These are phyloP conservation scores for Chaetomiaceae sp. DNA, from an alignment of 2,329 filamentous ascomycete species.

Conservation along the genomic window DNA sequence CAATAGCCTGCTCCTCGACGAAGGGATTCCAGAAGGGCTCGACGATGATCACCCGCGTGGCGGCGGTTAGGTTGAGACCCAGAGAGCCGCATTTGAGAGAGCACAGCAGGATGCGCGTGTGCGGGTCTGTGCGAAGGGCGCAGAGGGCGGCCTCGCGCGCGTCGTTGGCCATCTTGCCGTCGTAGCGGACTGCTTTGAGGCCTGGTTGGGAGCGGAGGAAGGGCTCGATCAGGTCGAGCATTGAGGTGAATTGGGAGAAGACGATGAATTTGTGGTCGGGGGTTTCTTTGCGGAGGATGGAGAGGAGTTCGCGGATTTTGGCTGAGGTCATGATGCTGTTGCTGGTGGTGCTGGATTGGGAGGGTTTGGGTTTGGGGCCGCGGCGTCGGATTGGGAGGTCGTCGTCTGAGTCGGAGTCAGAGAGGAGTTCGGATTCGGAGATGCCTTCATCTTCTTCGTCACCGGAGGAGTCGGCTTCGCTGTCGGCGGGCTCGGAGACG, in stretches of 20 bases:
- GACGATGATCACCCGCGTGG: constrained; percentile 86
- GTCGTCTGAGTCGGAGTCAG: constrained; percentile 20
- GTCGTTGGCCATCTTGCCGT: constrained; percentile 93
- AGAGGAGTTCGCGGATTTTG: constrained; percentile 83
- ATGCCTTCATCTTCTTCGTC: constrained; percentile 14
- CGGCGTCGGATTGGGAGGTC: neutral
- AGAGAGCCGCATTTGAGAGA: constrained; percentile 90
- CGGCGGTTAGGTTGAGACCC: constrained; percentile 90
- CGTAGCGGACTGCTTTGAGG: constrained; percentile 82
- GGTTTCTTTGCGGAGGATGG: constrained; percentile 74
- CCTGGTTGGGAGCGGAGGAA: constrained; percentile 67
- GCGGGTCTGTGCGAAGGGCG: constrained; percentile 67
- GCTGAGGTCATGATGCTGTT: constrained; percentile 66
- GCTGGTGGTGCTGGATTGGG: constrained; percentile 31
- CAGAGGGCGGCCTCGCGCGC: constrained; percentile 81
- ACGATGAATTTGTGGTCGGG: constrained; percentile 92
- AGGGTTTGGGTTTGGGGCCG: neutral
- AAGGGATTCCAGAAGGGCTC: constrained; percentile 99
- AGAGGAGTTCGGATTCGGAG: constrained; percentile 22
- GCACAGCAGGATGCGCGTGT: constrained; percentile 80
- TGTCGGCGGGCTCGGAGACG: constrained; percentile 31
- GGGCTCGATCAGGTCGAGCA: constrained; percentile 94
- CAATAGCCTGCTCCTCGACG: constrained; percentile 97
- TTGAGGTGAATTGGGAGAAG: constrained; percentile 96
- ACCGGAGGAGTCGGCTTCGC: constrained; percentile 37